Percentiles rank a stretch among this genome's conserved stretches.
These are phyloP conservation scores for Tremella mesenterica DNA, from an alignment of 768 basidiomycete genomes.

Conservation along the genomic window DNA sequence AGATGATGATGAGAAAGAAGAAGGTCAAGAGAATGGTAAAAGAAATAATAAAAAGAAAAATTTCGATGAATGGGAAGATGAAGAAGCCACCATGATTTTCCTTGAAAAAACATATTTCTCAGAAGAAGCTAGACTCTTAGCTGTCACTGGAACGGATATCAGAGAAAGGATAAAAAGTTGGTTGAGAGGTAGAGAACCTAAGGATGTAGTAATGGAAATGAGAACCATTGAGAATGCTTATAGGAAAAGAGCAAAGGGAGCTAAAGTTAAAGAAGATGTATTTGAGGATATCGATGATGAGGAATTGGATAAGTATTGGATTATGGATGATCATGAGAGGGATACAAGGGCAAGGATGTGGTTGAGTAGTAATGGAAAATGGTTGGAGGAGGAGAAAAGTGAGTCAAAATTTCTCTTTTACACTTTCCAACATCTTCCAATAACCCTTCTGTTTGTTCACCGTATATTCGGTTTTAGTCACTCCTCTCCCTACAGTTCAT, in stretches of 20 bases:
- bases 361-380: slow-evolving; percentile 33
- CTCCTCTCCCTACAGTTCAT: too few relatives aligned
- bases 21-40: slow-evolving; percentile 4
- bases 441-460: too few relatives aligned
- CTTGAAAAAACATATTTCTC: slow-evolving; percentile 17
- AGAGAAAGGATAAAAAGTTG: slow-evolving; percentile 18
- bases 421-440: too few relatives aligned
- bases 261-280: slow-evolving; percentile 15
- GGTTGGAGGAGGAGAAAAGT: slow-evolving; percentile 34
- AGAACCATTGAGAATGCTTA: slow-evolving; percentile 20
- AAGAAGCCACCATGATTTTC: slow-evolving; percentile 11
- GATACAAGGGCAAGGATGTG: slow-evolving; percentile 33
- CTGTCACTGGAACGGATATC: slow-evolving; percentile 12
- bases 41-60: slow-evolving; percentile 9
- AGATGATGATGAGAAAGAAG: slow-evolving; percentile 10
- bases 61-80: slow-evolving; percentile 29
- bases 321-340: slow-evolving; percentile 29
- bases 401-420: too few relatives aligned
- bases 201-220: slow-evolving; percentile 20
- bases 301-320: slow-evolving; percentile 27
- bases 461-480: too few relatives aligned
- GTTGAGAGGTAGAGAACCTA: slow-evolving; percentile 22
- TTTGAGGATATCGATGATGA: slow-evolving; percentile 38
- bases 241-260: slow-evolving; percentile 13
- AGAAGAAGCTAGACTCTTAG: slow-evolving; percentile 9